Base-by-base conservation (phyloP, 164 flowering plant genomes). In the Euptelea pleiosperma region DNA sequence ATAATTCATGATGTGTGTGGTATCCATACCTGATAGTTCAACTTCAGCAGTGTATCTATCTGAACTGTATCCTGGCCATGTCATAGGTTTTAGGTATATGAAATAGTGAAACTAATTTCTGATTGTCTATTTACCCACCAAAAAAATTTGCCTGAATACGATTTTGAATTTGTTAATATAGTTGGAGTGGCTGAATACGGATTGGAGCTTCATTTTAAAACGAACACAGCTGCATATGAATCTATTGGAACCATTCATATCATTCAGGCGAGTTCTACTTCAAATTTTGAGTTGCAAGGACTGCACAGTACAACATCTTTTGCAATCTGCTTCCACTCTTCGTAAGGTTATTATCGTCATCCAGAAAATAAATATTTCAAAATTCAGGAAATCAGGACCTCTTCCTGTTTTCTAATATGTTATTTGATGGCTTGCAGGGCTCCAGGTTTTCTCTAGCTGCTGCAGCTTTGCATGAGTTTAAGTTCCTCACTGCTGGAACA, bases 201-300 rank as follows among this genome's bases (percentile, higher is more conserved):
- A 83, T 47, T 93, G 98, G 98, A 76, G 74, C 64, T 69, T 67
- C 62, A 82, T 87, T 67, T 51, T 87, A 78, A 69, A 72, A 55
- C 81, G 58, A 47, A 71, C 89, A 58, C 90, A 84, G 65, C 70
- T 84, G 9, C 91, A 93, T 73, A 82, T 87, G 86, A 79, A 74
- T 75, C 75, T 93, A 64, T 61, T 93, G 58, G 98, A 93, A 63
- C 97, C 98, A 37, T 87, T 89, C 41, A 77, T 89, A 52, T 91
- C 97, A 54, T 93, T 93, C 69, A 79, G 98, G 71, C 74, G 87
- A 67, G 82, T 87, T 54, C 72, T 93, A 35, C 94, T 93, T 73
- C 90, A 85, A 64, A 72, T 87, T 55, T 76, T 93, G 72, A 67
- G 76, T 64, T 82, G 90, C 67, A 67, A 68, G 36, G 84, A 79